These are phyloP conservation scores for Podaxis rugospora DNA, from an alignment of 768 basidiomycete genomes.

Conservation along the genomic window DNA sequence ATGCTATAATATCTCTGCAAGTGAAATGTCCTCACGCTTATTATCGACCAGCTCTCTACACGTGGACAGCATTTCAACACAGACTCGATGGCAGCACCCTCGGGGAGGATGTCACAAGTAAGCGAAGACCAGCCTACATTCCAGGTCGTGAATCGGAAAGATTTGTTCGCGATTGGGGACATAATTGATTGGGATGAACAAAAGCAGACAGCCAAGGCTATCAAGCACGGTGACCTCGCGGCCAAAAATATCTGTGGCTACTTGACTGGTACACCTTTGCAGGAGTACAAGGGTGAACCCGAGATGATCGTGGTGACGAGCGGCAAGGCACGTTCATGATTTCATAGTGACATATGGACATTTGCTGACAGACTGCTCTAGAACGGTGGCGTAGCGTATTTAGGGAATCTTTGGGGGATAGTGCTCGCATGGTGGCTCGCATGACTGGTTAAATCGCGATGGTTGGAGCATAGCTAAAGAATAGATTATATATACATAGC, in stretches of 20 bases:
- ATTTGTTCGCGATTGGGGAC: constrained; percentile 17
- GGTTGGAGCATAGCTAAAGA: background rate
- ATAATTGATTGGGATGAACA: constrained; percentile 17
- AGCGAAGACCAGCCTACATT: background rate
- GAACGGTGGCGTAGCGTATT: constrained; percentile 35
- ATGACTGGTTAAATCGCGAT: constrained; percentile 23
- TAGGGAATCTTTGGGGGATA: constrained; percentile 40
- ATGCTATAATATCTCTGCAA: background rate
- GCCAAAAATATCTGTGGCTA: constrained; percentile 12
- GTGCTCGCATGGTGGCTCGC: constrained; percentile 40
- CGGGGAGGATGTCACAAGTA: background rate
- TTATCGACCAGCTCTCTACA: background rate
- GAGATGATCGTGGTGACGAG: constrained; percentile 54
- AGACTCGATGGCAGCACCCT: background rate
- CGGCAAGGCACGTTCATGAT: constrained; percentile 37
- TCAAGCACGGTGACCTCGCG: constrained; percentile 13
- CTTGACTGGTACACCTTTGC: constrained; percentile 12
- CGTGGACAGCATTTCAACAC: background rate
- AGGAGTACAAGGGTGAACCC: constrained; percentile 41
- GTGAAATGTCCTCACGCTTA: background rate
- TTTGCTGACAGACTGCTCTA: constrained; percentile 12
- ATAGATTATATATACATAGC: background rate
- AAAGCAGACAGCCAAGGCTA: constrained; percentile 14
- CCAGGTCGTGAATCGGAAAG: background rate
- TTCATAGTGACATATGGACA: background rate